Percentiles rank a stretch among this genome's conserved stretches.
Evolutionary conservation across 805 yeast genomes (phyloP).

Genomic region (Suhomyces kilbournensis): DNA sequence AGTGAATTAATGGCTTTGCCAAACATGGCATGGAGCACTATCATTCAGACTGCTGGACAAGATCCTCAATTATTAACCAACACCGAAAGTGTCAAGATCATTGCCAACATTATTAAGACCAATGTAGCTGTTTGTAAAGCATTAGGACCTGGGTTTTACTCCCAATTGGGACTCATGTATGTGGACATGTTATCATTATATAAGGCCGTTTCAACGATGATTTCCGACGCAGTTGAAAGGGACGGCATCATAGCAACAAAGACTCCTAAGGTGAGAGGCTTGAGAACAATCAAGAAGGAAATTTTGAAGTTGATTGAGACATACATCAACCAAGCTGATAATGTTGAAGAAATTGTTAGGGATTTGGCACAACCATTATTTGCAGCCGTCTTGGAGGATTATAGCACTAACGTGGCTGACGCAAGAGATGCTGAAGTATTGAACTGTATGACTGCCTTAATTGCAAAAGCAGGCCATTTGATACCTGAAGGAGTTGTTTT

Average conservation of each 20-base stretch:
- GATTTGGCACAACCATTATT: constrained; percentile 82
- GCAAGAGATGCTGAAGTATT: constrained; percentile 98
- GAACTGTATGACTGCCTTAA: constrained; percentile 90
- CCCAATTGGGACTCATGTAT: constrained; percentile 84
- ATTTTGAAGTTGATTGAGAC: constrained; percentile 84
- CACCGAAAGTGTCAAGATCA: constrained; percentile 83
- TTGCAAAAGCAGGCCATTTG: constrained; percentile 79
- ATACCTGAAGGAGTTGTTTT: constrained; percentile 87
- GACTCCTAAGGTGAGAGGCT: constrained; percentile 90
- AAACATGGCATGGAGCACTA: constrained; percentile 90
- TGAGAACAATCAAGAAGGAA: constrained; percentile 95
- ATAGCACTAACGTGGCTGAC: constrained; percentile 84
- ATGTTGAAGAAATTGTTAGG: constrained; percentile 76
- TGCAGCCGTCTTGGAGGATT: constrained; percentile 84
- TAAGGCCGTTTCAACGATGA: constrained; percentile 83
- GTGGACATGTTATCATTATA: constrained; percentile 87
- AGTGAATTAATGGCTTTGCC: constrained; percentile 85
- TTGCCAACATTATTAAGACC: constrained; percentile 91
- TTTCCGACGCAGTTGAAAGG: constrained; percentile 70
- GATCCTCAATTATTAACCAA: constrained; percentile 78
- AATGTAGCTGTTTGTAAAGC: constrained; percentile 95
- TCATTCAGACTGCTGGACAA: constrained; percentile 78
- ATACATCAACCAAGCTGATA: constrained; percentile 82
- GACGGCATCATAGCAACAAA: constrained; percentile 90
- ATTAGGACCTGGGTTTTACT: constrained; percentile 84